phyloP scores from a whole-genome alignment of 108 stramenopile genomes.

The Tribonema minus region DNA sequence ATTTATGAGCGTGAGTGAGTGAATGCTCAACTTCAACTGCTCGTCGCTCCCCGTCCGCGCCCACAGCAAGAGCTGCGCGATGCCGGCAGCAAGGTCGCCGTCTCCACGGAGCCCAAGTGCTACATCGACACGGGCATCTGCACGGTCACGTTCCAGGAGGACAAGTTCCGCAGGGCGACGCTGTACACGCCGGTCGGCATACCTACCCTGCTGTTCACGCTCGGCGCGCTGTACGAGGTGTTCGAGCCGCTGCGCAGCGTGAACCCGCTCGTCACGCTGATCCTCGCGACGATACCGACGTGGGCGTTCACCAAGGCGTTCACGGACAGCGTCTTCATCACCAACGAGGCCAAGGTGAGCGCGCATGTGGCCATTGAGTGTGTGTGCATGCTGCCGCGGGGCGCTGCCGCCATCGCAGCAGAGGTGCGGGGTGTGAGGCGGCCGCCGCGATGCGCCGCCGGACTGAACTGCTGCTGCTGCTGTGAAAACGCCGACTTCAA shows the following conservation, averaged over 20 bases:
- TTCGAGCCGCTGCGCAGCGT: conserved; percentile 57
- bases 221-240: conserved; percentile 68
- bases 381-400: too few species aligned
- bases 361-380: neutral
- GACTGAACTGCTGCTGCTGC: too few species aligned
- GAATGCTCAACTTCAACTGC: too few species aligned
- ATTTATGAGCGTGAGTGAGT: too few species aligned
- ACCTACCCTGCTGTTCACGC: conserved; percentile 51
- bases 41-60: too few species aligned
- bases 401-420: too few species aligned
- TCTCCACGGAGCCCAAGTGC: too few species aligned
- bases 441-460: too few species aligned
- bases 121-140: conserved; percentile 95
- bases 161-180: conserved; percentile 75
- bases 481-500: too few species aligned
- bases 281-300: conserved; percentile 69
- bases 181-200: conserved; percentile 77
- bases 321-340: conserved; percentile 10
- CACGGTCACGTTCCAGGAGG: conserved; percentile 69
- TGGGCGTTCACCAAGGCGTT: conserved; percentile 9
- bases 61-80: too few species aligned
- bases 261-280: conserved; percentile 71
- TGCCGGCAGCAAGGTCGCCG: conserved; percentile 72
- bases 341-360: conserved; percentile 4
- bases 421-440: too few species aligned